Conservation (phyloP, 192 early-diverging fungal species). For the Coemansia sp. region DNA sequence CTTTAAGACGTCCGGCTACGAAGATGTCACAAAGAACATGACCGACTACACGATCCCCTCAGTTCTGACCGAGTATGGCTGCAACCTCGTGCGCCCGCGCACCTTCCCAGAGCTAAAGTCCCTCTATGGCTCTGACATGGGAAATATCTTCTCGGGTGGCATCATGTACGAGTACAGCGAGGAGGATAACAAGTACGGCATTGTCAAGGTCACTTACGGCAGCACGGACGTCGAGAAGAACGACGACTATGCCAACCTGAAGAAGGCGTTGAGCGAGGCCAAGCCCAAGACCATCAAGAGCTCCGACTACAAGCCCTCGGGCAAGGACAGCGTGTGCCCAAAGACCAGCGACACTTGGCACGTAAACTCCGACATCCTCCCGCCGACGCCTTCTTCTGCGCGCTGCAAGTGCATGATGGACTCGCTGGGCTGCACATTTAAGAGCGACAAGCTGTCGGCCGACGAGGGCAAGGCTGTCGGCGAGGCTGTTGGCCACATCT, state of each 20-base stretch:
- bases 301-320: constrained; percentile 47
- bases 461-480: constrained; percentile 32
- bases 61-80: constrained; percentile 73
- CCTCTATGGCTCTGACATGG: constrained; percentile 68
- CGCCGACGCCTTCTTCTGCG: constrained; percentile 61
- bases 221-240: constrained; percentile 45
- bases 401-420: constrained; percentile 66
- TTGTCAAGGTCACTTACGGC: constrained; percentile 59
- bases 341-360: constrained; percentile 52
- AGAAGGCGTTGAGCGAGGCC: constrained; percentile 42
- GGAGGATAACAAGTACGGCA: constrained; percentile 69
- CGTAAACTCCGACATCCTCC: constrained; percentile 52
- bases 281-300: constrained; percentile 61
- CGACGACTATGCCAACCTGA: constrained; percentile 60
- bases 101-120: constrained; percentile 64
- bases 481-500: constrained; percentile 36
- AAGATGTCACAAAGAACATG: constrained; percentile 63
- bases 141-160: constrained; percentile 61
- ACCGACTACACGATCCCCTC: constrained; percentile 63
- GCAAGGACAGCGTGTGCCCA: constrained; percentile 56
- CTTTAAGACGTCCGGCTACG: constrained; percentile 67
- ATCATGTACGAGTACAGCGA: constrained; percentile 74
- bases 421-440: constrained; percentile 55
- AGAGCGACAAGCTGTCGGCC: constrained; percentile 21
- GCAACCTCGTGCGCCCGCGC: constrained; percentile 65